phyloP scores from a whole-genome alignment of 441 rosid genomes.

The Populus trichocarpa region DNA sequence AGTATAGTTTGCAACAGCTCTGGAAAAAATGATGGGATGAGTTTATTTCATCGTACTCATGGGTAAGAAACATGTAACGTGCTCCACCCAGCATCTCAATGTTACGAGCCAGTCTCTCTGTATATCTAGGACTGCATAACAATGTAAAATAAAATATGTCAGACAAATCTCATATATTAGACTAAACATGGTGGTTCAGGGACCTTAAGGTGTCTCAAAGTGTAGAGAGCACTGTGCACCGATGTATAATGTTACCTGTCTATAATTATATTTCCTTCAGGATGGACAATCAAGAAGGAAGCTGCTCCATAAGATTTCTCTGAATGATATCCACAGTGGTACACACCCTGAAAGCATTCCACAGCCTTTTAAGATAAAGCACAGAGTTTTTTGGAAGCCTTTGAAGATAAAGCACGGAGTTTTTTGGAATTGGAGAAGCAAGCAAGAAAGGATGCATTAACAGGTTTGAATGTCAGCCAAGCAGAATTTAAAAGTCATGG shows the following conservation, averaged over 20 bases:
- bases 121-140: slow-evolving; percentile 54
- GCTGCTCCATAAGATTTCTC: slow-evolving; percentile 63
- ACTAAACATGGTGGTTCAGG: not conserved
- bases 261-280: slow-evolving; percentile 58
- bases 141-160: not conserved
- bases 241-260: slow-evolving; percentile 40
- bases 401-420: not conserved
- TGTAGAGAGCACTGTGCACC: not conserved
- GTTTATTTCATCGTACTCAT: slow-evolving; percentile 33
- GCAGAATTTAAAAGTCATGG: not conserved
- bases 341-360: slow-evolving; percentile 45
- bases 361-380: slow-evolving; percentile 5
- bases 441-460: not conserved
- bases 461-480: not conserved
- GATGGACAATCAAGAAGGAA: slow-evolving; percentile 49
- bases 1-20: not conserved
- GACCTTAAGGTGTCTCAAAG: not conserved
- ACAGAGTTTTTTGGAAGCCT: not conserved
- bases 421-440: not conserved
- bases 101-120: slow-evolving; percentile 42
- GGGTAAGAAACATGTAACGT: slow-evolving; percentile 58
- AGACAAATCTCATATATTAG: not conserved
- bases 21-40: not conserved
- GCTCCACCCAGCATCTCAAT: slow-evolving; percentile 58
- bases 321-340: slow-evolving; percentile 71